Base-by-base conservation (phyloP, 306 rosid species). In the Acacia melanoxylon region DNA sequence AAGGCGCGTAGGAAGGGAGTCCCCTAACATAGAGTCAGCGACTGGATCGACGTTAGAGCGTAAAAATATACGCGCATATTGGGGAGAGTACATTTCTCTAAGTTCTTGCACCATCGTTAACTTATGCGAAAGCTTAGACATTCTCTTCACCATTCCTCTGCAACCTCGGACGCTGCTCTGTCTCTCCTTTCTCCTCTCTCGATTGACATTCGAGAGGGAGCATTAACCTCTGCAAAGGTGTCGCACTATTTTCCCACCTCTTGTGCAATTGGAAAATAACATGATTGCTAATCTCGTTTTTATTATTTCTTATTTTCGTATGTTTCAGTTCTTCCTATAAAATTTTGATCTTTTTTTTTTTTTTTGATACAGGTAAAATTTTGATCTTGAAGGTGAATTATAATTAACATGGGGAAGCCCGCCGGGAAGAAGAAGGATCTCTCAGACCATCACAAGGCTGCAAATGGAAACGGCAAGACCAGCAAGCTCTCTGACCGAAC, bases 321-420 rank as follows among this genome's bases (percentile, higher is more conserved):
- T n/a, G n/a, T n/a, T n/a, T n/a, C n/a, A n/a, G n/a, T n/a, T n/a
- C n/a, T n/a, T n/a, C n/a, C n/a, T n/a, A n/a, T n/a, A n/a, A n/a
- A n/a, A n/a, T n/a, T n/a, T n/a, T n/a, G n/a, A n/a, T n/a, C n/a
- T n/a, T n/a, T n/a, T n/a, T n/a, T n/a, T n/a, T n/a, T n/a, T n/a
- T n/a, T n/a, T n/a, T n/a, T n/a, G n/a, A n/a, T n/a, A n/a, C n/a
- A n/a, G n/a, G n/a, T n/a, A 29, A 69, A 69, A 48, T 77, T 83
- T 69, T 84, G 61, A 51, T 76, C 42, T 66, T 45, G 82, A 44
- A 68, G 11, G 48, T 63, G 63, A 54, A 76, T n/a, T 41, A 83
- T 29, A 81, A 80, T 46, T 8, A 78, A 62, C 16, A 92, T 95
- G 98, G 98, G 98, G 78, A 95, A 91, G 82, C 97, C 97, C 6